Evolutionary conservation across 768 basidiomycete species (phyloP), one percentile per base, ranked within the genome.

Genomic region (Tylopilus intermedius): DNA sequence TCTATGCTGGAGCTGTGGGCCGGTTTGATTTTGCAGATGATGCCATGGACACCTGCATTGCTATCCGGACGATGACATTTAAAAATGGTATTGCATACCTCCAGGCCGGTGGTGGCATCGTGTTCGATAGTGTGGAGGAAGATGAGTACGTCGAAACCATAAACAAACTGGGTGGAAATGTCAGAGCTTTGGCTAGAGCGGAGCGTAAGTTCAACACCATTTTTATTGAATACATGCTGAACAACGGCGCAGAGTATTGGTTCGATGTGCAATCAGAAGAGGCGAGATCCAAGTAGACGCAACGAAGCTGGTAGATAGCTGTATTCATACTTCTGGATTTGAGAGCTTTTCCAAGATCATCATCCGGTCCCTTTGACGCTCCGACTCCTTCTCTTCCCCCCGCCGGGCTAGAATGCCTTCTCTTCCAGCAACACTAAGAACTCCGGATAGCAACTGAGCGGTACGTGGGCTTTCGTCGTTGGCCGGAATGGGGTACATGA

Each of bases 401-500:
- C 60, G 55, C 11, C 59, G 66, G 21, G 87, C 67, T 46, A 79
- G 78, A 47, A 80, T 75, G 13, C 88, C 88, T 64, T 91, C 88
- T 55, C 81, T 75, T 2, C 92, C 87, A 2, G 96, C 96, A 55
- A 96, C 79, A 59, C 92, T 91, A 53, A 99, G 73, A 8, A 96
- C 82, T 10, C 95, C 95, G 1, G 86, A 83, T 52, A 99, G 80
- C 39, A 99, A 74, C 63, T 98, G 95, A 41, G 92, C 91, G 14
- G 94, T 88, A 43, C 94, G 81, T 9, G 86, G 79, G 64, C 83
- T 92, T 72, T 99, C 96, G 72, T 95, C 92, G 69, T 98, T 99
- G n/a, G 91, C 94, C 0, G 94, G 94, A 64, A 99, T 97, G 40
- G 96, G 88, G 69, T 96, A 98, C 80, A 97, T 96, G 56, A 99